Evolutionary conservation across 225 moss, liverwort and hornwort genomes (phyloP).

Genomic region (Bryoerythrophyllum caledonicum): DNA sequence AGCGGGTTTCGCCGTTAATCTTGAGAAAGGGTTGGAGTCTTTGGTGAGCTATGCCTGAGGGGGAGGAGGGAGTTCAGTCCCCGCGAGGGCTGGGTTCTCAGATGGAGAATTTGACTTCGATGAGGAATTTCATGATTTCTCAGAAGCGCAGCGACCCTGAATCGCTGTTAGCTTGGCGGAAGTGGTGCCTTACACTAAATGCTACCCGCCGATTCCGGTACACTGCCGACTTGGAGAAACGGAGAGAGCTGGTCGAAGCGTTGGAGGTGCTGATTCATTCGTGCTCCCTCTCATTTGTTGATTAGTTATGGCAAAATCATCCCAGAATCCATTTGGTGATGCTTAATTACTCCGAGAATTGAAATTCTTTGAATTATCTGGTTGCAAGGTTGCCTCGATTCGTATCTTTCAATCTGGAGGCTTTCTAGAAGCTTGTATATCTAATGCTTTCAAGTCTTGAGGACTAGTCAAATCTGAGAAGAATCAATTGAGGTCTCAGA

Average conservation of each 20-base stretch:
- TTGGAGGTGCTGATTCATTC: constrained; percentile 32
- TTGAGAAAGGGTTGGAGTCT: background rate
- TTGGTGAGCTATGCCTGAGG: constrained; percentile 27
- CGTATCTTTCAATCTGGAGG: constrained; percentile 1
- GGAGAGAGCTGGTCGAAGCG: constrained; percentile 25
- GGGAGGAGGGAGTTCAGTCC: background rate
- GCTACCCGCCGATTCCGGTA: constrained; percentile 58
- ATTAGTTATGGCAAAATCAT: background rate
- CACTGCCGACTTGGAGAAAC: constrained; percentile 45
- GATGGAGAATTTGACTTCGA: constrained; percentile 13
- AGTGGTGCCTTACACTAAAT: constrained; percentile 36
- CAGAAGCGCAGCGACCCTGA: constrained; percentile 33
- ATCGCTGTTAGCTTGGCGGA: constrained; percentile 45
- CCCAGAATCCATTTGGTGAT: background rate
- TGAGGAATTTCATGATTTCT: constrained; percentile 30
- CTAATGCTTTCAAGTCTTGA: constrained; percentile 4
- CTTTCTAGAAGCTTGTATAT: background rate
- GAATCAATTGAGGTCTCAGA: background rate
- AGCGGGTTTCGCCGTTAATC: constrained; percentile 4
- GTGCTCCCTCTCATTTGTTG: background rate
- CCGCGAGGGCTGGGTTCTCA: background rate
- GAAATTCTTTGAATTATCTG: too few relatives aligned
- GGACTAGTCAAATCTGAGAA: background rate
- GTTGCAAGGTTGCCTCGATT: background rate
- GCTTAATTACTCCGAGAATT: background rate